These are phyloP conservation scores for Trichoderma aggressivum DNA, from an alignment of 2,329 filamentous ascomycete genomes.

Conservation along the genomic window DNA sequence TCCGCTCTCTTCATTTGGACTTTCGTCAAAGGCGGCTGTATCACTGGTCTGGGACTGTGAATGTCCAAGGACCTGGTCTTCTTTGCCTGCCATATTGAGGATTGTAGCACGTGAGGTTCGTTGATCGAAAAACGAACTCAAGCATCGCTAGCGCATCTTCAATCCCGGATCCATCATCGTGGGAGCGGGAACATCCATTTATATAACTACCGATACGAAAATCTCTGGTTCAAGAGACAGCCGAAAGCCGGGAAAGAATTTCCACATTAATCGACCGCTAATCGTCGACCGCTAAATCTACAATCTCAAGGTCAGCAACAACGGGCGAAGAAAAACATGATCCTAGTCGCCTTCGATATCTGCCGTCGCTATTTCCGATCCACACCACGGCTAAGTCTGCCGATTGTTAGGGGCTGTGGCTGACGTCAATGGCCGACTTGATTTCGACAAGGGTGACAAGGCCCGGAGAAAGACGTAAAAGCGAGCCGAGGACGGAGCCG, in stretches of 20 bases:
- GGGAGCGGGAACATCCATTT: conserved; percentile 21
- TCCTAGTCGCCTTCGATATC: neutral
- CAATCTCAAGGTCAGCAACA: neutral
- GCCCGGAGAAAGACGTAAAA: neutral
- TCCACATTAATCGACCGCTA: conserved; percentile 10
- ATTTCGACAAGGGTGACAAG: neutral
- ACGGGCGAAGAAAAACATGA: neutral
- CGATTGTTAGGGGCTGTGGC: conserved; percentile 1
- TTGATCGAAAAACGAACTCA: neutral
- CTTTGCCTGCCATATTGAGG: conserved; percentile 6
- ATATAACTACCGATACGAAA: conserved; percentile 1
- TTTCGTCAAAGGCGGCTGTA: neutral
- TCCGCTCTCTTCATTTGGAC: neutral
- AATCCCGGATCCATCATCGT: conserved; percentile 12
- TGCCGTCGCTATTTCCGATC: conserved; percentile 7
- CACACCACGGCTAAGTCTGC: conserved; percentile 11
- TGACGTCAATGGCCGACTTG: conserved; percentile 11
- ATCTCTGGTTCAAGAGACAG: neutral
- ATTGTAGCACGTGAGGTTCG: neutral
- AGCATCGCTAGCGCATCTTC: neutral
- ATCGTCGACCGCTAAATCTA: conserved; percentile 8
- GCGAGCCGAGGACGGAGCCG: conserved; percentile 10
- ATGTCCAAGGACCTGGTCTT: neutral
- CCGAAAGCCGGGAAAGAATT: conserved; percentile 8
- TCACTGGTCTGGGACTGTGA: neutral